Base-by-base conservation (phyloP, 1,284 basidiomycete species). In the Microbotryum intermedium region DNA sequence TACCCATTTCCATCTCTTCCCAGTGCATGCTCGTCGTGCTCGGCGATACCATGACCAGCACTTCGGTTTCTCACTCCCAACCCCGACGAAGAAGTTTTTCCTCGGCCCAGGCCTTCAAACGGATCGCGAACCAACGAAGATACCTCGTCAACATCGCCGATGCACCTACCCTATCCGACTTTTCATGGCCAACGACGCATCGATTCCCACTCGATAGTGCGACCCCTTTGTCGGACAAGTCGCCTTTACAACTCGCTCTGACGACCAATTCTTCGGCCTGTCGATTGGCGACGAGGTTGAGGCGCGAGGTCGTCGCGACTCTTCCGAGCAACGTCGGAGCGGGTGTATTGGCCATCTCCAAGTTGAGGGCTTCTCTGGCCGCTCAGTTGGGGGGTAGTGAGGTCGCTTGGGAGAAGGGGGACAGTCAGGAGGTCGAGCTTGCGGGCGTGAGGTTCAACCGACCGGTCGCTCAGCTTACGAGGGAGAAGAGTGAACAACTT, bases 211-310 rank as follows among this genome's bases (percentile, higher is more conserved):
- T 26, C 49, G 55, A 34, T 6, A 70, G 73, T 11, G 34, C 64
- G 21, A 18, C 11, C 13, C 49, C 16, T 30, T 55, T 13, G 11
- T 11, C 45, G 4, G 46, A 28, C 28, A 69, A 58, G 77, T 81
- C 6, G 0, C 77, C 86, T 2, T 78, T 97, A 0, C 91, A 97
- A 71, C 76, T 98, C 13, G 89, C 87, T 0, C 82, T 97, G 1
- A 90, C 90, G 1, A 93, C 93, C 2, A 97, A 95, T 69, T 90
- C 91, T 0, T 82, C 87, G 61, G 94, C 93, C 1, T 97, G 94
- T 71, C 79, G 94, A 16, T 78, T 98, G 4, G 87, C 87, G 0
- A 82, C 84, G 2, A 80, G 93, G 11, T 77, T 98, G 44, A 82
- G 84, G 48, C 78, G 94, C 28, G 90, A 97, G 46, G 84, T 97